Conservation (phyloP, 2,329 filamentous ascomycete species). For the Penicillium sp. region DNA sequence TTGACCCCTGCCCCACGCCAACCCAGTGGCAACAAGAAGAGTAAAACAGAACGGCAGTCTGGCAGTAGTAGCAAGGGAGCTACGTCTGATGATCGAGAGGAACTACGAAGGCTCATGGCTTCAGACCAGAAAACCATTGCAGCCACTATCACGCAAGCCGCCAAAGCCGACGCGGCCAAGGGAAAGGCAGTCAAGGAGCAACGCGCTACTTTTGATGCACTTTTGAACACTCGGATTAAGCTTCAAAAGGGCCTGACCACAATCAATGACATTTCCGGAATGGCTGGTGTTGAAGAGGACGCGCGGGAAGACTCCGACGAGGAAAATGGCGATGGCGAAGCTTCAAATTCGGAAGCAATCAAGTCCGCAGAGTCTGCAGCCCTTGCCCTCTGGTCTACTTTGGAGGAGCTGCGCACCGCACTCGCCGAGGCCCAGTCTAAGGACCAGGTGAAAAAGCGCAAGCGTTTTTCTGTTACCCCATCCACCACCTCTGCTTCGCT, state of each 20-base stretch:
- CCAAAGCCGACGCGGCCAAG: constrained; percentile 79
- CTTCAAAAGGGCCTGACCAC: constrained; percentile 88
- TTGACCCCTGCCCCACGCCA: constrained; percentile 10
- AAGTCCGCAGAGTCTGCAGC: constrained; percentile 84
- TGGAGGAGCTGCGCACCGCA: constrained; percentile 48
- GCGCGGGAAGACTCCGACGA: constrained; percentile 29
- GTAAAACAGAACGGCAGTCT: background rate
- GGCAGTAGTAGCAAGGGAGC: constrained; percentile 1
- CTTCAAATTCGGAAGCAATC: constrained; percentile 54
- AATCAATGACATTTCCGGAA: constrained; percentile 70
- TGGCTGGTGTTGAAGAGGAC: constrained; percentile 50
- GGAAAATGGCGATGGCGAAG: constrained; percentile 11
- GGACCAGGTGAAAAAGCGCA: constrained; percentile 47
- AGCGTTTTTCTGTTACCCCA: constrained; percentile 55
- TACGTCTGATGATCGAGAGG: constrained; percentile 53
- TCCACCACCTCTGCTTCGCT: constrained; percentile 65
- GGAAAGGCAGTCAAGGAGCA: constrained; percentile 85
- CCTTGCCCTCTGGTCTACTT: constrained; percentile 79
- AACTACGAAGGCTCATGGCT: constrained; percentile 69
- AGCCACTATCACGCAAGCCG: constrained; percentile 67
- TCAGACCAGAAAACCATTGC: constrained; percentile 70
- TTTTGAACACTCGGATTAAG: constrained; percentile 88
- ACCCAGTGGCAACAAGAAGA: background rate
- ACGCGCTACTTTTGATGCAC: constrained; percentile 80
- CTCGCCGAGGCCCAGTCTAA: constrained; percentile 43